Evolutionary conservation across 1,284 basidiomycete species (phyloP).

Genomic region (Ganoderma boninense): DNA sequence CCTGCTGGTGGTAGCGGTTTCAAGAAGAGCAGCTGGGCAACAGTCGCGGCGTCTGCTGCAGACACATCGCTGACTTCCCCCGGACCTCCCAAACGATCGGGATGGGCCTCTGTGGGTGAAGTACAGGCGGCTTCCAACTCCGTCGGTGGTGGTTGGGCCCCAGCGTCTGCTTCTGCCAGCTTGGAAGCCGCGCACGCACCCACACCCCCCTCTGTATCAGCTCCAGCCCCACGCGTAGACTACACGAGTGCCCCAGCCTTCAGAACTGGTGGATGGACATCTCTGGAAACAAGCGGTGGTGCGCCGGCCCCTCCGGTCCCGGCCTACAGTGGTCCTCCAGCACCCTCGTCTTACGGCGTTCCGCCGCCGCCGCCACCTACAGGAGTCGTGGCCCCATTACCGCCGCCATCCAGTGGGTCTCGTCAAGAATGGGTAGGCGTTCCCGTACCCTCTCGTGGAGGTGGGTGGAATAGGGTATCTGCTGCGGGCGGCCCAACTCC

Average conservation of each 20-base stretch:
- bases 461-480: slow-evolving; percentile 16
- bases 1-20: slow-evolving; percentile 45
- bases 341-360: not conserved
- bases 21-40: slow-evolving; percentile 70
- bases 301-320: slow-evolving; percentile 23
- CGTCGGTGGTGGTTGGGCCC: slow-evolving; percentile 19
- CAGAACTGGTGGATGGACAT: slow-evolving; percentile 66
- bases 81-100: slow-evolving; percentile 26
- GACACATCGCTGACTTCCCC: slow-evolving; percentile 10
- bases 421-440: slow-evolving; percentile 22
- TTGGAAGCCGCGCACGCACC: slow-evolving; percentile 35
- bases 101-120: slow-evolving; percentile 46
- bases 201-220: slow-evolving; percentile 31
- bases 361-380: slow-evolving; percentile 38
- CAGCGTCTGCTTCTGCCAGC: slow-evolving; percentile 24
- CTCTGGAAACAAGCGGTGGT: slow-evolving; percentile 54
- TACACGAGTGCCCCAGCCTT: slow-evolving; percentile 52
- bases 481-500: slow-evolving; percentile 1
- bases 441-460: not conserved
- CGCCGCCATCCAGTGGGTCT: slow-evolving; percentile 29
- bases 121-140: slow-evolving; percentile 23
- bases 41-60: slow-evolving; percentile 28
- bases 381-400: slow-evolving; percentile 24
- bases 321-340: slow-evolving; percentile 28
- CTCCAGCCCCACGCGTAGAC: slow-evolving; percentile 23